Evolutionary conservation across 371 early-diverging fungal genomes (phyloP).

Genomic region (Cokeromyces recurvatus): DNA sequence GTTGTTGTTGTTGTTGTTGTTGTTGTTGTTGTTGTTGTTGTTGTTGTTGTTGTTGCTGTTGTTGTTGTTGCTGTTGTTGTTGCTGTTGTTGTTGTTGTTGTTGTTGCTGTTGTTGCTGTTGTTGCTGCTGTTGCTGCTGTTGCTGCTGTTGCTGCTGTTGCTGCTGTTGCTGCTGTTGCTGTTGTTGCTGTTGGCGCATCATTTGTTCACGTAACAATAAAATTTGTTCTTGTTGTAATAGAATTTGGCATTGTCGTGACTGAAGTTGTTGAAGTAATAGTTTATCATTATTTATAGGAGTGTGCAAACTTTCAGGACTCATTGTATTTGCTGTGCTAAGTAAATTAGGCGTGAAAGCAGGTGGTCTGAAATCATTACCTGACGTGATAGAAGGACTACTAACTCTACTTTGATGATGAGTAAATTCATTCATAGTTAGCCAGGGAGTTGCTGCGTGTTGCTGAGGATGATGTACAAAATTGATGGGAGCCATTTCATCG

Average conservation of each 20-base stretch:
- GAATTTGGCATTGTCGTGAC: slow-evolving; percentile 37
- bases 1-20: neutral
- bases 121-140: too few relatives aligned
- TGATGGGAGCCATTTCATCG: slow-evolving; percentile 14
- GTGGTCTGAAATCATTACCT: slow-evolving; percentile 1
- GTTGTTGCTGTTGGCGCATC: slow-evolving; percentile 27
- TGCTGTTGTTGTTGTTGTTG: too few relatives aligned
- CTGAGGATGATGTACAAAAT: neutral
- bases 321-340: neutral
- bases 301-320: neutral
- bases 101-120: too few relatives aligned
- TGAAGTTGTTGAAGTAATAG: slow-evolving; percentile 36
- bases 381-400: slow-evolving; percentile 7
- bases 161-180: neutral
- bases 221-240: slow-evolving; percentile 41
- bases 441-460: neutral
- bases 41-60: slow-evolving; percentile 14
- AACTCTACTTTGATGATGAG: slow-evolving; percentile 1
- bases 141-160: too few relatives aligned
- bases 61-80: too few relatives aligned
- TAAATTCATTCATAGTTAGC: neutral
- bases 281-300: slow-evolving; percentile 23
- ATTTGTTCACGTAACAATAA: slow-evolving; percentile 36
- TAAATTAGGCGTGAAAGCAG: slow-evolving; percentile 6
- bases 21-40: slow-evolving; percentile 7